Percentiles rank a stretch among this genome's conserved stretches.
These are phyloP conservation scores for Nematodospora anomalae DNA, from an alignment of 1,139 yeast species.

Conservation along the genomic window DNA sequence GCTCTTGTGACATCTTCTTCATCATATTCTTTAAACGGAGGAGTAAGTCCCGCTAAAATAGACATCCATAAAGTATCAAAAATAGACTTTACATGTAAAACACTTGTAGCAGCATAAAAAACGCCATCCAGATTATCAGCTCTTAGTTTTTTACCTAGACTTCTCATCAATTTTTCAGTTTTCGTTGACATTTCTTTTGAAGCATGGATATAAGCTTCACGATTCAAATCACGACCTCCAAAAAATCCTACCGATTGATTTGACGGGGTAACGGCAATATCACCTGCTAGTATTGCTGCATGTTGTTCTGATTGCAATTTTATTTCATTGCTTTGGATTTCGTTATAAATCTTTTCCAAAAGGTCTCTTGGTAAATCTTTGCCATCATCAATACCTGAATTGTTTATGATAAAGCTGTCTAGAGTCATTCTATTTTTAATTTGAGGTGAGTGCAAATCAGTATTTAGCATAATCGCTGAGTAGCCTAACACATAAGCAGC, in stretches of 20 bases:
- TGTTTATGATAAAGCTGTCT: slow-evolving; percentile 82
- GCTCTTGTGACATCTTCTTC: slow-evolving; percentile 70
- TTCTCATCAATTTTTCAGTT: slow-evolving; percentile 81
- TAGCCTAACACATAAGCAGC: slow-evolving; percentile 91
- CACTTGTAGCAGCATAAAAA: slow-evolving; percentile 63
- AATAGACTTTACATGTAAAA: slow-evolving; percentile 89
- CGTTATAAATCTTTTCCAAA: slow-evolving; percentile 66
- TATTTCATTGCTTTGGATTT: slow-evolving; percentile 81
- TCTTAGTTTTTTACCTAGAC: slow-evolving; percentile 52
- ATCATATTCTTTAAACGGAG: slow-evolving; percentile 87
- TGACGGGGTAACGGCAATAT: slow-evolving; percentile 33
- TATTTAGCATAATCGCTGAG: slow-evolving; percentile 89
- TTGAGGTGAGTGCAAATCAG: slow-evolving; percentile 90
- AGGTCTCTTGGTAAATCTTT: slow-evolving; percentile 77
- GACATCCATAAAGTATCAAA: slow-evolving; percentile 98
- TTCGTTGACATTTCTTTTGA: slow-evolving; percentile 89
- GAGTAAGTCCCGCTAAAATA: slow-evolving; percentile 87
- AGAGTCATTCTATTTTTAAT: slow-evolving; percentile 83
- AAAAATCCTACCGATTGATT: slow-evolving; percentile 59
- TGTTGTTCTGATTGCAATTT: slow-evolving; percentile 92
- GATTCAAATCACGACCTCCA: slow-evolving; percentile 70
- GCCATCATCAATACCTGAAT: slow-evolving; percentile 92
- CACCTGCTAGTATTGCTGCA: slow-evolving; percentile 80
- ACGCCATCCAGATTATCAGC: slow-evolving; percentile 26
- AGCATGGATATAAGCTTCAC: slow-evolving; percentile 90